These are phyloP conservation scores for Ophiostoma pallidulum DNA, from an alignment of 2,329 filamentous ascomycete genomes.

Conservation along the genomic window DNA sequence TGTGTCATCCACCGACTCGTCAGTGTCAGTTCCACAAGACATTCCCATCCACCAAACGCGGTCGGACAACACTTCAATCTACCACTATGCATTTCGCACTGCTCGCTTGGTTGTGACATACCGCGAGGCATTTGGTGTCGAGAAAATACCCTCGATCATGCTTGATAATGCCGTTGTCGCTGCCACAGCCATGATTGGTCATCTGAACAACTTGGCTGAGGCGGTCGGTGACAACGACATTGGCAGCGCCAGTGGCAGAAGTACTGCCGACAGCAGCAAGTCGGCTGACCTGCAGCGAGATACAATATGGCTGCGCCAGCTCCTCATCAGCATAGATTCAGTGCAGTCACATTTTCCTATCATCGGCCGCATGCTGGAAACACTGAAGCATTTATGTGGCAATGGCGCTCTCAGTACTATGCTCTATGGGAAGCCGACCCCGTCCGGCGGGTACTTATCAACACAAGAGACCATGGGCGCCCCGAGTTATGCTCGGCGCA, in stretches of 20 bases:
- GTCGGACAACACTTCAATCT: not conserved
- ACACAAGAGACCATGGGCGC: too few species aligned
- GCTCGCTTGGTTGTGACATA: conserved; percentile 10
- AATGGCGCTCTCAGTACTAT: not conserved
- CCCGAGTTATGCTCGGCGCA: too few species aligned
- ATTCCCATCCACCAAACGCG: not conserved
- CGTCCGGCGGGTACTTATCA: too few species aligned
- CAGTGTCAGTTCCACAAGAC: too few species aligned
- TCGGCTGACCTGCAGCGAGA: not conserved
- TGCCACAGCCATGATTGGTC: conserved; percentile 8
- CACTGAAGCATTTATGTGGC: conserved; percentile 6
- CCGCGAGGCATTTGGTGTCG: conserved; percentile 10
- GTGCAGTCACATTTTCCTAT: conserved; percentile 10
- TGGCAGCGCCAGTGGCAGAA: too few species aligned
- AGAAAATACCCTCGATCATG: conserved; percentile 11
- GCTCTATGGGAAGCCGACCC: not conserved
- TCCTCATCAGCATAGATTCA: conserved; percentile 3
- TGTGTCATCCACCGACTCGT: not conserved
- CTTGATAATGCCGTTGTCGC: conserved; percentile 11
- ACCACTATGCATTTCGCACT: conserved; percentile 7
- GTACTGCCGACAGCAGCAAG: not conserved
- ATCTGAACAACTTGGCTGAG: not conserved
- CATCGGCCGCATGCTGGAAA: conserved; percentile 10
- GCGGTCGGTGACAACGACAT: not conserved
- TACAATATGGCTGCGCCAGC: conserved; percentile 3